A percentile compares a stretch with the other conserved stretches of the same genome.
Evolutionary conservation across 2,329 filamentous ascomycete genomes (phyloP).

Genomic region (Trichoderma sp.): DNA sequence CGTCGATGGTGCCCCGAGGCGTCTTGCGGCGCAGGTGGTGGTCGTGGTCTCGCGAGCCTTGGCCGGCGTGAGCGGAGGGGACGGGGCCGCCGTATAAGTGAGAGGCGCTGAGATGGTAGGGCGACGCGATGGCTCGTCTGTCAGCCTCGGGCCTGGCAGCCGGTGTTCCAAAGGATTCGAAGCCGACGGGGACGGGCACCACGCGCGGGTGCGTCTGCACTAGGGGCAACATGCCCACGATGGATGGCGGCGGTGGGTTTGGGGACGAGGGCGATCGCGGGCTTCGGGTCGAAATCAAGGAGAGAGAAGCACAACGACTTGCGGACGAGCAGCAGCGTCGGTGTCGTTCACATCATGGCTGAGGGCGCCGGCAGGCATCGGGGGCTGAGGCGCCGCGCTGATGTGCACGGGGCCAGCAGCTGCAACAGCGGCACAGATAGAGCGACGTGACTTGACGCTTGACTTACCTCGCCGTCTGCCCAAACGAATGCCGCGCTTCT

Average conservation of each 20-base stretch:
- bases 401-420: slow-evolving; percentile 33
- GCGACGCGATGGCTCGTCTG: slow-evolving; percentile 36
- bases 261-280: no score
- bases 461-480: slow-evolving; percentile 10
- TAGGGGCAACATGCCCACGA: slow-evolving; percentile 51
- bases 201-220: slow-evolving; percentile 55
- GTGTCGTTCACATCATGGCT: slow-evolving; percentile 48
- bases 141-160: slow-evolving; percentile 29
- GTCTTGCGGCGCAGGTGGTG: slow-evolving; percentile 89
- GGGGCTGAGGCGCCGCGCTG: slow-evolving; percentile 36
- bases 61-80: slow-evolving; percentile 24
- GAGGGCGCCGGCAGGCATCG: slow-evolving; percentile 47
- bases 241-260: slow-evolving; percentile 21
- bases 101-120: slow-evolving; percentile 35
- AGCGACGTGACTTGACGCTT: not conserved
- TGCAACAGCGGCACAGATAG: slow-evolving; percentile 26
- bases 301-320: slow-evolving; percentile 35
- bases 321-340: slow-evolving; percentile 39
- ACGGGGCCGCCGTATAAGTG: slow-evolving; percentile 34
- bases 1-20: slow-evolving; percentile 88
- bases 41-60: slow-evolving; percentile 52
- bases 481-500: slow-evolving; percentile 17
- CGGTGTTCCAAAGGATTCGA: slow-evolving; percentile 41
- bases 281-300: slow-evolving; percentile 30
- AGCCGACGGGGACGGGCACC: slow-evolving; percentile 49